Percentiles rank a stretch among this genome's conserved stretches.
Evolutionary conservation across 192 early-diverging fungal genomes (phyloP).

Genomic region (Geosiphon pyriformis): DNA sequence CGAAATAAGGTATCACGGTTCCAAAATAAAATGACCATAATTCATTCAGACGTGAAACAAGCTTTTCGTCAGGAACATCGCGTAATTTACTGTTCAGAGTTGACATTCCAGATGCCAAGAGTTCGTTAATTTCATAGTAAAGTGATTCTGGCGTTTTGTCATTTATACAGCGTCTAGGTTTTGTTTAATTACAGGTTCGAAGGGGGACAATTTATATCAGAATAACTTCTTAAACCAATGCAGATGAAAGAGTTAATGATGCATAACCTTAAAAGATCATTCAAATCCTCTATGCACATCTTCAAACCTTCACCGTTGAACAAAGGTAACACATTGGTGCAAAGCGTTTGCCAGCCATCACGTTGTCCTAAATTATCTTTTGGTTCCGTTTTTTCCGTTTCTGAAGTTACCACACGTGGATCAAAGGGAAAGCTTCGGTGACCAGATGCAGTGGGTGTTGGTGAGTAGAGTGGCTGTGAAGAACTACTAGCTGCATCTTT

Average conservation of each 20-base stretch:
- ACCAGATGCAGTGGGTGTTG: neutral
- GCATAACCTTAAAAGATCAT: slow-evolving; percentile 69
- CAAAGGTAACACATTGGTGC: slow-evolving; percentile 70
- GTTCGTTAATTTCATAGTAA: slow-evolving; percentile 51
- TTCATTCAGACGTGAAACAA: slow-evolving; percentile 62
- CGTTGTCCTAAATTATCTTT: neutral
- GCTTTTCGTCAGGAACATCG: slow-evolving; percentile 57
- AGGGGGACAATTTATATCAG: no score
- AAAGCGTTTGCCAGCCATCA: slow-evolving; percentile 71
- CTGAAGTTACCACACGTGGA: neutral
- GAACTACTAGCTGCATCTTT: neutral
- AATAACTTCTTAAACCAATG: no score
- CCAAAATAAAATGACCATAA: slow-evolving; percentile 80
- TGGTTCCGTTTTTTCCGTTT: neutral
- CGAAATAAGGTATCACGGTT: slow-evolving; percentile 78
- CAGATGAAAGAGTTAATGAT: slow-evolving; percentile 4
- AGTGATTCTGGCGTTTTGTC: slow-evolving; percentile 37
- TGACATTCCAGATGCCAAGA: slow-evolving; percentile 57
- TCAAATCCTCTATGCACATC: slow-evolving; percentile 78
- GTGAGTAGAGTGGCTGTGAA: neutral
- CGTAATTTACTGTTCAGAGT: slow-evolving; percentile 62
- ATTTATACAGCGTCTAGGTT: slow-evolving; percentile 38
- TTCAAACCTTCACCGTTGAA: slow-evolving; percentile 83
- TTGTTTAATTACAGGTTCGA: no score
- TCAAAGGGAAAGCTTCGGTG: neutral